Conservation (phyloP, 2,329 filamentous ascomycete genomes). For the Ceratocystis alfenasii region DNA sequence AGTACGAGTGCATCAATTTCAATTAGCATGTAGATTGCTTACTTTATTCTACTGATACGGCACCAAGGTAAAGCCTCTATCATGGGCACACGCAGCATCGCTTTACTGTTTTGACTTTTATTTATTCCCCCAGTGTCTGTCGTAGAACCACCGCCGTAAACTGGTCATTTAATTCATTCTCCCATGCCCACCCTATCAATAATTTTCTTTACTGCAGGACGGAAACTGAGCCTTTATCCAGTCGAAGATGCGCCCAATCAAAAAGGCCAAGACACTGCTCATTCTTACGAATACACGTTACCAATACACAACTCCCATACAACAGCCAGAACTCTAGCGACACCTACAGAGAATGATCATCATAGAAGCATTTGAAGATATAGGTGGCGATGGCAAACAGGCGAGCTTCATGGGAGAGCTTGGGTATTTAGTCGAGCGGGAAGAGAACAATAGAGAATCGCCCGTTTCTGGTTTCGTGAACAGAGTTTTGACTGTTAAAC, state of each 20-base stretch:
- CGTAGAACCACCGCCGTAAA: conserved; percentile 10
- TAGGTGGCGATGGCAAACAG: not conserved
- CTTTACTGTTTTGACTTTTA: conserved; percentile 13
- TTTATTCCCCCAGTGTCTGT: conserved; percentile 17
- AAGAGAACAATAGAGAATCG: conserved; percentile 8
- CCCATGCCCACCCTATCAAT: not conserved
- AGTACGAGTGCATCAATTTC: not conserved
- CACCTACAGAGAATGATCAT: not conserved
- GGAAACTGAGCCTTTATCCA: not conserved
- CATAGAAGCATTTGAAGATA: conserved; percentile 1
- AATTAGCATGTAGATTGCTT: too few relatives aligned
- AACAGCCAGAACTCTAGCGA: not conserved
- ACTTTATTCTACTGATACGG: not conserved
- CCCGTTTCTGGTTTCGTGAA: conserved; percentile 9
- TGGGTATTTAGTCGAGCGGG: conserved; percentile 5
- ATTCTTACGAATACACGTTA: not conserved
- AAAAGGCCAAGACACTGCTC: not conserved
- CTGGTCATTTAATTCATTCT: conserved; percentile 13
- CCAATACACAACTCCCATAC: not conserved
- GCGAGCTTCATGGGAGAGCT: conserved; percentile 9
- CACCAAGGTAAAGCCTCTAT: not conserved
- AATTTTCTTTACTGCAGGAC: conserved; percentile 11
- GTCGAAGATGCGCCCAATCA: not conserved
- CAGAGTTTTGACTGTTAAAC: conserved; percentile 13
- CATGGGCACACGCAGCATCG: not conserved